Evolutionary conservation across 305 asterid species (phyloP), one percentile per base, ranked within the genome.

Genomic region (Plantago coronopus): DNA sequence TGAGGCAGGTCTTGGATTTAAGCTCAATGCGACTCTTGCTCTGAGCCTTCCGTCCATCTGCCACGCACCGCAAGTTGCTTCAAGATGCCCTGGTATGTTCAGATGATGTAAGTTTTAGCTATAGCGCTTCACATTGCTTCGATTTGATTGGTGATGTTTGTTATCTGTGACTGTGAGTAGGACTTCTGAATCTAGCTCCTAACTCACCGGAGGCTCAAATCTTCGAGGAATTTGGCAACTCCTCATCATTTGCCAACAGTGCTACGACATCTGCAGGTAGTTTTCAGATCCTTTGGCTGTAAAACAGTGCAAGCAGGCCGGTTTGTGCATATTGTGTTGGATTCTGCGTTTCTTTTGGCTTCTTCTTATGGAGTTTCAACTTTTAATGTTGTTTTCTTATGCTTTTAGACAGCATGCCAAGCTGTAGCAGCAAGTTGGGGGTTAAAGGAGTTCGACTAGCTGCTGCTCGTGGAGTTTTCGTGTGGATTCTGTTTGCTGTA

Each of bases 21-120:
- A 76, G 45, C 56, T 81, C 63, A 78, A 83, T 16, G 78, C 77
- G 6, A 78, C 87, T 0, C 82, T 71, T n/a, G 83, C 84, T 19
- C 18, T 78, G 25, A 34, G 63, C 21, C 81, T 80, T 17, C 72
- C 76, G 48, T 54, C 69, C 46, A 2, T 68, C 11, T 78, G 80
- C 47, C 70, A 34, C 5, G 51, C 59, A 25, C 64, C 54, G 17
- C n/a, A 75, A 16, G 65, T 64, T 10, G 75, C 69, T 53, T 25
- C 78, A 1, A 0, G 48, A 17, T 80, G 80, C 60, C 60, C 65
- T 0, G 76, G 86, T 78, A 67, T 8, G 49, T n/a, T 25, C 38
- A 37, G 15, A 57, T 27, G 23, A 15, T 13, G 18, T 25, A 15
- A 31, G 54, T 21, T 45, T 31, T 6, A 22, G 18, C 37, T 21